Evolutionary conservation across 495 filamentous ascomycete species (phyloP).

Genomic region (Penicillium paxilli): DNA sequence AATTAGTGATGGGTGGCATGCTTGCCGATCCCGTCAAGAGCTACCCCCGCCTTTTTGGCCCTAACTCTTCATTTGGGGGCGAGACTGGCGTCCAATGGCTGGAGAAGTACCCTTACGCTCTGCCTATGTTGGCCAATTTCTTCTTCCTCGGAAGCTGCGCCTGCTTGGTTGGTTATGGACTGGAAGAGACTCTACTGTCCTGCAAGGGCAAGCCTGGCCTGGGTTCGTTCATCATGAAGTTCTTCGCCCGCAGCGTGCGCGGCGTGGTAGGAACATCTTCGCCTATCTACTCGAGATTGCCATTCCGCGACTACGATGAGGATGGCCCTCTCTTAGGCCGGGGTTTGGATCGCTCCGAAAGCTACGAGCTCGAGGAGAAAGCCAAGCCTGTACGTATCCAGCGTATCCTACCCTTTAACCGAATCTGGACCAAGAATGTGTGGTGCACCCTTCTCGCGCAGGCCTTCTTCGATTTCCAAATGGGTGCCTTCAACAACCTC

Average conservation of each 20-base stretch:
- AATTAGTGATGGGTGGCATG: conserved; percentile 64
- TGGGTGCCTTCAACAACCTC: conserved; percentile 79
- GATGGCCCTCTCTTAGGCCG: conserved; percentile 33
- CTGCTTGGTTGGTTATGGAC: conserved; percentile 57
- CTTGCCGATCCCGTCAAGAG: conserved; percentile 71
- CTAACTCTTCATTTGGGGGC: conserved; percentile 50
- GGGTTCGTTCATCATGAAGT: conserved; percentile 32
- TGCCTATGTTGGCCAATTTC: conserved; percentile 74
- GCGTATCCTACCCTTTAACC: conserved; percentile 61
- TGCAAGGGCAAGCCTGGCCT: conserved; percentile 48
- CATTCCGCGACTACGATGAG: conserved; percentile 40
- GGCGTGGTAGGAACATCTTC: conserved; percentile 35
- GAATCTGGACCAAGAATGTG: conserved; percentile 81
- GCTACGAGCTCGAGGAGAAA: conserved; percentile 45
- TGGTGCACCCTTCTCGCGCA: conserved; percentile 65
- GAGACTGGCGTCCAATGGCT: conserved; percentile 62
- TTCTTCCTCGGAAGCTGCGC: conserved; percentile 60
- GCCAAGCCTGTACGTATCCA: conserved; percentile 28
- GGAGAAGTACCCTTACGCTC: conserved; percentile 66
- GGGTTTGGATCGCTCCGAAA: conserved; percentile 27
- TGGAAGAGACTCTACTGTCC: conserved; percentile 61
- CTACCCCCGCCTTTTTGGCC: conserved; percentile 68
- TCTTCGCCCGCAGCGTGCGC: conserved; percentile 30
- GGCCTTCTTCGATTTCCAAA: conserved; percentile 71
- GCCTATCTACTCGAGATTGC: conserved; percentile 34